phyloP scores from a whole-genome alignment of 2,329 filamentous ascomycete species.

The Calonectria montana region DNA sequence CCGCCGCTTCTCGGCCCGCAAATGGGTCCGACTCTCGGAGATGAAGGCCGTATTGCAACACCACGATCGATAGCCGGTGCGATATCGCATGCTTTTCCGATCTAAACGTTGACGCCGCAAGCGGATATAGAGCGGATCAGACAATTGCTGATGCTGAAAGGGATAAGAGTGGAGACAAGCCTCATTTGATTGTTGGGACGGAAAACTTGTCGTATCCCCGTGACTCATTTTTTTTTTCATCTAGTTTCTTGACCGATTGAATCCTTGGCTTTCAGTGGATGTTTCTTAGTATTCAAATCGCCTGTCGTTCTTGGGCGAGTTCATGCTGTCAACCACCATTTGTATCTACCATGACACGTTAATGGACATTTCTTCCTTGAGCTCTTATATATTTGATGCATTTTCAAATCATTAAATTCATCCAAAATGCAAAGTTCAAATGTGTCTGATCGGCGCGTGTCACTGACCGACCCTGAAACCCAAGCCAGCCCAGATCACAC shows the following conservation, averaged over 20 bases:
- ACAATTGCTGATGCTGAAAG: not conserved
- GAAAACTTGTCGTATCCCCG: not conserved
- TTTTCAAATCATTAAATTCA: not conserved
- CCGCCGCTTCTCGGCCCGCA: slow-evolving; percentile 2
- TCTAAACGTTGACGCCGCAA: not conserved
- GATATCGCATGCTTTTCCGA: slow-evolving; percentile 17
- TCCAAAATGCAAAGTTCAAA: slow-evolving; percentile 2
- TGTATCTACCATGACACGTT: not conserved
- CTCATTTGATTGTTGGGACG: not conserved
- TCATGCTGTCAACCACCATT: not conserved
- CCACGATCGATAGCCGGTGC: not conserved
- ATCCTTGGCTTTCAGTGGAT: not conserved
- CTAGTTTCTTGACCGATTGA: not conserved
- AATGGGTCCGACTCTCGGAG: slow-evolving; percentile 10
- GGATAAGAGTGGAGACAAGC: not conserved
- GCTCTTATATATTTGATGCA: not conserved
- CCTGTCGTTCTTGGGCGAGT: not conserved
- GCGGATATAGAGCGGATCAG: slow-evolving; percentile 9
- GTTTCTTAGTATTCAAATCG: not conserved
- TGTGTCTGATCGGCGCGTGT: not conserved
- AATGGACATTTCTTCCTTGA: not conserved
- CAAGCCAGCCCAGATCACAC: not conserved
- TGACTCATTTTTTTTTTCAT: not conserved
- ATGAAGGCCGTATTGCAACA: not conserved
- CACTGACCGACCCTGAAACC: not conserved